Conservation (phyloP, 306 rosid genomes). For the Gastrolobium bilobum region DNA sequence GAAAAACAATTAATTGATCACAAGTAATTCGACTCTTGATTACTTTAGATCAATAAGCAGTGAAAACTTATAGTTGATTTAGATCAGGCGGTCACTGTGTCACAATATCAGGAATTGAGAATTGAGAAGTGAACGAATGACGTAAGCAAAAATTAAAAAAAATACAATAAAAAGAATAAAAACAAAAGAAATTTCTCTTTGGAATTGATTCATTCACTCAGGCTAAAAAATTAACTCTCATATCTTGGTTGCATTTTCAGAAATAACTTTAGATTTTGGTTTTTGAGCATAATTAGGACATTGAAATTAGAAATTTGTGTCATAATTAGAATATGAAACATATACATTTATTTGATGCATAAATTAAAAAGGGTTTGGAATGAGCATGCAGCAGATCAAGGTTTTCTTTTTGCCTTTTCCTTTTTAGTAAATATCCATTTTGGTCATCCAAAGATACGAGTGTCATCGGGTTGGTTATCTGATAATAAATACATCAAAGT, state of each 20-base stretch:
- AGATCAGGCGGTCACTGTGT: neutral
- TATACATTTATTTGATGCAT: neutral
- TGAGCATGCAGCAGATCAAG: constrained; percentile 13
- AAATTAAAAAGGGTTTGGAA: neutral
- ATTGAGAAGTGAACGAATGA: constrained; percentile 1
- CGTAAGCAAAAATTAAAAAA: neutral
- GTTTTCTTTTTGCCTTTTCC: neutral
- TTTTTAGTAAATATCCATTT: neutral
- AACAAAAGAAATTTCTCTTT: neutral
- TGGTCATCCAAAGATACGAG: constrained; percentile 9
- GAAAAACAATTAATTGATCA: constrained; percentile 11
- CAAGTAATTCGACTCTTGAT: neutral
- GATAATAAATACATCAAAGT: too few relatives aligned
- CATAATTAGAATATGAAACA: constrained; percentile 11
- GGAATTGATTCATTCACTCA: neutral
- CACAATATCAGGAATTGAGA: neutral
- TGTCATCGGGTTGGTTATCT: neutral
- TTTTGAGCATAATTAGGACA: neutral
- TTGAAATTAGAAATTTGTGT: neutral
- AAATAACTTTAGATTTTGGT: constrained; percentile 17
- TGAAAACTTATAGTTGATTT: neutral
- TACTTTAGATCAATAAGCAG: neutral
- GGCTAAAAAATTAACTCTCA: neutral
- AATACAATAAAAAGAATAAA: neutral
- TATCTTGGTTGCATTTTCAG: neutral